phyloP scores from a whole-genome alignment of 768 basidiomycete genomes.

The Termitomyces sp. region DNA sequence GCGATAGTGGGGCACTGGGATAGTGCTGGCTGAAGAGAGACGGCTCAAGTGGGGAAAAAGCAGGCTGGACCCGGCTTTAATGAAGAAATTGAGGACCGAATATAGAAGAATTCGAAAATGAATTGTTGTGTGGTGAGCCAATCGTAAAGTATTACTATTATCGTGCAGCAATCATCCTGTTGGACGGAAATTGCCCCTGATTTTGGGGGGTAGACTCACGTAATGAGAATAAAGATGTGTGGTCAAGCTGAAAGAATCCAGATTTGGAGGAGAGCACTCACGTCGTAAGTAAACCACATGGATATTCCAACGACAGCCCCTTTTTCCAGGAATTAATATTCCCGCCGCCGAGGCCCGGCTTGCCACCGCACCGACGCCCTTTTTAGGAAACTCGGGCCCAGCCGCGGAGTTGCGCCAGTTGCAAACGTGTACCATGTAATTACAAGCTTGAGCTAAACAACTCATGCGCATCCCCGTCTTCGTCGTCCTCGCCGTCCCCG shows the following conservation, averaged over 20 bases:
- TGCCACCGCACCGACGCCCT: constrained; percentile 1
- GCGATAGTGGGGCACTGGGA: constrained; percentile 28
- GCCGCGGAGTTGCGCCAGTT: constrained; percentile 11
- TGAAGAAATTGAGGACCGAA: constrained; percentile 69
- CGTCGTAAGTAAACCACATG: constrained; percentile 25
- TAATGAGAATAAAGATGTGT: constrained; percentile 31
- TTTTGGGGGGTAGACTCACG: constrained; percentile 58
- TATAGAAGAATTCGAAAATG: constrained; percentile 59
- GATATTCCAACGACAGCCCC: constrained; percentile 15
- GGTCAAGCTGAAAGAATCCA: constrained; percentile 26
- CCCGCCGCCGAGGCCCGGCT: constrained; percentile 14
- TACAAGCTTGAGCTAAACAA: background rate
- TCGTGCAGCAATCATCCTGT: constrained; percentile 6
- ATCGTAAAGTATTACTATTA: constrained; percentile 24
- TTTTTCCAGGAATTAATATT: constrained; percentile 13
- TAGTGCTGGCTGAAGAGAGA: constrained; percentile 38
- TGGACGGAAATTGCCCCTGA: constrained; percentile 41
- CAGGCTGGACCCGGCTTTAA: constrained; percentile 67
- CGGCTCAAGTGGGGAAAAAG: constrained; percentile 56
- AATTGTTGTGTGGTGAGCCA: constrained; percentile 53
- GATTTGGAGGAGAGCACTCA: constrained; percentile 29
- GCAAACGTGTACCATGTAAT: constrained; percentile 12
- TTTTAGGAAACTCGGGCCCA: constrained; percentile 14
- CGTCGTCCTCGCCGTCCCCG: constrained; percentile 24
- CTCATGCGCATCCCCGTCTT: constrained; percentile 13